A percentile compares a stretch with the other conserved stretches of the same genome.
Conservation (phyloP, 768 basidiomycete genomes). For the Rubroboletus pulcherrimus region DNA sequence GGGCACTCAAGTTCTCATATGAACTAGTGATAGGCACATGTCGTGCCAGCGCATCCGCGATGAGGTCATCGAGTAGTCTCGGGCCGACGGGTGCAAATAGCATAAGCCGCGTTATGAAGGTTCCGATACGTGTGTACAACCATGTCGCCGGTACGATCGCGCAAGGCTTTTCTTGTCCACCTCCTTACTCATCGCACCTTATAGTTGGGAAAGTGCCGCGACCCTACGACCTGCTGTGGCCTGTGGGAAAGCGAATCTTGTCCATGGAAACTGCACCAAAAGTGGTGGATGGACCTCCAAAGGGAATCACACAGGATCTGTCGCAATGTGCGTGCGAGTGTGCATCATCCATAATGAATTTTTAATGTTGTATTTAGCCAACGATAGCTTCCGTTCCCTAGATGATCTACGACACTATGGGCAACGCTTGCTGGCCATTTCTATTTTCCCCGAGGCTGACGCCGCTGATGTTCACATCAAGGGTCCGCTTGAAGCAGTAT, state of each 20-base stretch:
- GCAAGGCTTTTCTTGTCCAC: neutral
- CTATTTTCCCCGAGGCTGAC: slow-evolving; percentile 38
- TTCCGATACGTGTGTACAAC: slow-evolving; percentile 90
- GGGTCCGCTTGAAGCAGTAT: slow-evolving; percentile 22
- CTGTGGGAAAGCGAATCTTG: slow-evolving; percentile 45
- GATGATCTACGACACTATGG: slow-evolving; percentile 55
- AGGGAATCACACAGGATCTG: slow-evolving; percentile 3
- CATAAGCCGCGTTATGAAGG: slow-evolving; percentile 77
- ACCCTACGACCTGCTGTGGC: slow-evolving; percentile 85
- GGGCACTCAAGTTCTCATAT: slow-evolving; percentile 81
- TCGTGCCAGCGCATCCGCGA: slow-evolving; percentile 44
- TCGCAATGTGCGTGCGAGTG: slow-evolving; percentile 15
- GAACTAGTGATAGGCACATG: slow-evolving; percentile 88
- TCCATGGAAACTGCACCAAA: slow-evolving; percentile 27
- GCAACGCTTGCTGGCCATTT: slow-evolving; percentile 43
- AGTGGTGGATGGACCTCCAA: slow-evolving; percentile 23
- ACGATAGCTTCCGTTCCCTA: slow-evolving; percentile 27
- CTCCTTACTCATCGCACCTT: slow-evolving; percentile 4
- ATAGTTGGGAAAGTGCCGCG: slow-evolving; percentile 51
- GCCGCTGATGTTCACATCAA: slow-evolving; percentile 25
- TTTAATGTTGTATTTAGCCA: slow-evolving; percentile 11
- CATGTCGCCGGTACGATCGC: slow-evolving; percentile 64
- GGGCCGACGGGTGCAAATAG: slow-evolving; percentile 43
- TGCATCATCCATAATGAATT: neutral
- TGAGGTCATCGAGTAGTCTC: slow-evolving; percentile 28